Evolutionary conservation across 371 early-diverging fungal genomes (phyloP), one percentile per base, ranked within the genome.

Genomic region (Dinochytrium kinnereticum): DNA sequence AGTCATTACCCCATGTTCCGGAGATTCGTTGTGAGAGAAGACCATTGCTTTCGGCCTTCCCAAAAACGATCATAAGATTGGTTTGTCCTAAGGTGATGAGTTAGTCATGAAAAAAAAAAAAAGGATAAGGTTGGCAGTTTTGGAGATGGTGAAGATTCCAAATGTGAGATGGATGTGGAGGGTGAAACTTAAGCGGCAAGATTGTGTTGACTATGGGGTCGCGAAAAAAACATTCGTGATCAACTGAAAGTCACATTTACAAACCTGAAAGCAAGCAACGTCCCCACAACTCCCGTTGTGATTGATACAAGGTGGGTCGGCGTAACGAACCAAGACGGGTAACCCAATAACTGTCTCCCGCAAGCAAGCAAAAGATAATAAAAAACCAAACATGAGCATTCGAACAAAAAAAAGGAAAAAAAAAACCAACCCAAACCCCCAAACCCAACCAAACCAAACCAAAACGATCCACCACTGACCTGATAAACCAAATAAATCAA

Each of bases 211-310:
- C n/a, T n/a, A n/a, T n/a, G n/a, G n/a, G n/a, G n/a, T n/a, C n/a
- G n/a, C 10, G 15, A 57, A 44, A 90, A 51, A 92, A 81, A 7
- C 24, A 57, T 57, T 57, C 57, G 5, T 26, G 5, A 57, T 7
- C 57, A 24, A 7, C 57, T 57, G 10, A 57, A 15, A 10, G 5
- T 7, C 5, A 57, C 5, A 26, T 57, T 7, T 30, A n/a, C 57
- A 10, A n/a, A 57, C 57, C 57, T 37, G 44, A 66, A 66, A 33
- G 66, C 66, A 21, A 66, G 28, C 49, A 66, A 28, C 2, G 66
- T 66, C 10, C 66, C 66, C 7, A 66, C 44, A 17, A 66, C 49
- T 2, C 66, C 66, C 7, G 66, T 66, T 37, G 49, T 44, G 19
- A 66, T 40, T 5, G 40, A 13, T 2, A 66, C 30, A 17, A 66